Evolutionary conservation across 495 filamentous ascomycete species (phyloP), one percentile per base, ranked within the genome.

Genomic region (Aspergillus carlsbadensis): DNA sequence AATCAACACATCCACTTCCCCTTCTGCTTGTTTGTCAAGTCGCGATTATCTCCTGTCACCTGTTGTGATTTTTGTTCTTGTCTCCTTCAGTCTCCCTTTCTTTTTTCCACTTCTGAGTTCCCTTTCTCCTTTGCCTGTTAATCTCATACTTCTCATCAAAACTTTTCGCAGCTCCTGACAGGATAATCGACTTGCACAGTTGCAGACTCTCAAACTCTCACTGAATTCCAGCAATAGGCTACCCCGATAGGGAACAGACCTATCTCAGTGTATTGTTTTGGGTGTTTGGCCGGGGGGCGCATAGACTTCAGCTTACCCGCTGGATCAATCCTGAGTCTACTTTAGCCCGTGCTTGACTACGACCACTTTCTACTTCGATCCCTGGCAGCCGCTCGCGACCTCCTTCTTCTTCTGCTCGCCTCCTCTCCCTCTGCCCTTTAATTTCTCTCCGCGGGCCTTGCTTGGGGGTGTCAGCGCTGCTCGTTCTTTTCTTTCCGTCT

Each of bases 371-470:
- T 46, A 52, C 48, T 40, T 52, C 58, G 42, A 71, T 75, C 72
- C 72, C 72, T 75, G 71, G 66, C 71, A 65, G 62, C 69, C 61
- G 41, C 58, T 63, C 65, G 57, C 63, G 57, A 59, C 57, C 58
- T 65, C 43, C 24, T 49, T 43, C 54, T 52, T 53, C 55, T 50
- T 33, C 59, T 57, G 46, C 52, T 60, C 45, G 45, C 34, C 45
- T 24, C 36, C 47, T 35, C 34, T 34, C 20, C 36, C 39, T 52
- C 44, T 41, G 21, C 33, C 26, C 34, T 36, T 11, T 49, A 34
- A 17, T 42, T n/a, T 14, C 21, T 15, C 18, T 43, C 37, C 13
- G 15, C 17, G 14, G 29, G 24, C 8, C 13, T 36, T 26, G 4
- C 13, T 7, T 49, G 24, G 34, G 20, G 17, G 17, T 36, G 14